Base-by-base conservation (phyloP, 441 rosid genomes). In the Erysimum cheiri region DNA sequence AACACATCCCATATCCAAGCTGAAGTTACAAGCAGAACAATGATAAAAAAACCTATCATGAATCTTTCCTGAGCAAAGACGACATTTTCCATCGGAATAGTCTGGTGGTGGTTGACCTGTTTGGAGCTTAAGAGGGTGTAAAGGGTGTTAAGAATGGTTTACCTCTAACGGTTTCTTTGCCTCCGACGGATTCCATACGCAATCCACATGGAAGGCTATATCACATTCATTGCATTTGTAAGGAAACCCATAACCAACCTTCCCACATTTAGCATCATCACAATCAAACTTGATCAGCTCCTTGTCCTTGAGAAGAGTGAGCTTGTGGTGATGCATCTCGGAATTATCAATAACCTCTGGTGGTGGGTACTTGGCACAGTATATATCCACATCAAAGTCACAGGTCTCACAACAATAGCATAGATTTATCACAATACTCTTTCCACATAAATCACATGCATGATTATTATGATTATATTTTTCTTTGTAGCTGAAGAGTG, bases 261-360 rank as follows among this genome's bases (percentile, higher is more conserved):
- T 4, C 2, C 47, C 47, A 43, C 47, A 43, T 43, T 43, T n/a
- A 0, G 47, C 19, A 0, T 14, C 19, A 0, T 14, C 47, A 14
- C 4, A 14, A 0, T 43, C 5, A 6, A 40, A 43, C 47, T 14
- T 1, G 47, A 1, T 2, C 9, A 22, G 24, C 24, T 22, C 2
- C 24, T 0, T 1, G 3, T n/a, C 1, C 4, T 41, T 41, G 9
- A 41, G 0, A n/a, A 43, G 48, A 3, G 48, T 53, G 19, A 53
- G 57, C 36, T 53, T 53, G 36, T 53, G 57, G 57, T 0, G 57
- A 53, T 53, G 57, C 57, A 2, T 53, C 6, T 19, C 67, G 15
- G 62, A 66, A 68, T 48, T 9, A 0, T 14, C 79, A 85, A 78
- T 84, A 81, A 53, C 36, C 11, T 7, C 37, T 7, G 58, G 58